Evolutionary conservation across 2,329 filamentous ascomycete species (phyloP).

Genomic region (Thermothelomyces thermophilus): DNA sequence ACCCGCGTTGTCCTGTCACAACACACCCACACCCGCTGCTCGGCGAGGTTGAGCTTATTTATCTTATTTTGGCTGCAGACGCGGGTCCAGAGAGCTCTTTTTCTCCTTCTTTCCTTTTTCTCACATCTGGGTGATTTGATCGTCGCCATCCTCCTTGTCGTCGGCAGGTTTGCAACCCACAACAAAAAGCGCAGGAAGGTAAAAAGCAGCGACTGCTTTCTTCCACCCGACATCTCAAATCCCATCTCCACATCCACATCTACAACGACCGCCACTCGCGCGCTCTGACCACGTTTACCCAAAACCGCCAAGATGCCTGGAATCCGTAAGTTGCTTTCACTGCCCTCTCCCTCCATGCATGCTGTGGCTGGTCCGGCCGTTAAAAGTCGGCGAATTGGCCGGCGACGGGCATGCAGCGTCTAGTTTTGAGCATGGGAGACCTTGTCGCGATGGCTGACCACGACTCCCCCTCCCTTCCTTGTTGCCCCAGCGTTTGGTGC

Average conservation of each 20-base stretch:
- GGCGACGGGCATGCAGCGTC: too few relatives aligned
- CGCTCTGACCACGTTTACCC: neutral
- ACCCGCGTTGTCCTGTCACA: slow-evolving; percentile 14
- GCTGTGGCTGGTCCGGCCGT: neutral
- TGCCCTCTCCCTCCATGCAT: slow-evolving; percentile 17
- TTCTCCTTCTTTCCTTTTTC: neutral
- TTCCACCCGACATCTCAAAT: neutral
- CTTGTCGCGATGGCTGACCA: too few relatives aligned
- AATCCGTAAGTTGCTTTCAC: slow-evolving; percentile 41
- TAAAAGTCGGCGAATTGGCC: neutral
- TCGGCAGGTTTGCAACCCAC: neutral
- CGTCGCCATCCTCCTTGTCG: neutral
- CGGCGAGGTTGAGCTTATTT: slow-evolving; percentile 3
- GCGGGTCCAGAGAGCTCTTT: neutral
- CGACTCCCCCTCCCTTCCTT: too few relatives aligned
- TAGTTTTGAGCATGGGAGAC: too few relatives aligned
- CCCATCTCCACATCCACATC: neutral
- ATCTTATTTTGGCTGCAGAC: slow-evolving; percentile 10
- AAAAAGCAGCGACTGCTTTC: neutral
- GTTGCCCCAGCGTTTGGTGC: slow-evolving; percentile 39
- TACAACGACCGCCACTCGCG: neutral
- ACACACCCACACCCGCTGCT: neutral
- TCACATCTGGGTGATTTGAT: neutral
- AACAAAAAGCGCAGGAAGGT: neutral
- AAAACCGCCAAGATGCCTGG: slow-evolving; percentile 42